These are phyloP conservation scores for Perilla frutescens DNA, from an alignment of 257 asterid species.

Conservation along the genomic window DNA sequence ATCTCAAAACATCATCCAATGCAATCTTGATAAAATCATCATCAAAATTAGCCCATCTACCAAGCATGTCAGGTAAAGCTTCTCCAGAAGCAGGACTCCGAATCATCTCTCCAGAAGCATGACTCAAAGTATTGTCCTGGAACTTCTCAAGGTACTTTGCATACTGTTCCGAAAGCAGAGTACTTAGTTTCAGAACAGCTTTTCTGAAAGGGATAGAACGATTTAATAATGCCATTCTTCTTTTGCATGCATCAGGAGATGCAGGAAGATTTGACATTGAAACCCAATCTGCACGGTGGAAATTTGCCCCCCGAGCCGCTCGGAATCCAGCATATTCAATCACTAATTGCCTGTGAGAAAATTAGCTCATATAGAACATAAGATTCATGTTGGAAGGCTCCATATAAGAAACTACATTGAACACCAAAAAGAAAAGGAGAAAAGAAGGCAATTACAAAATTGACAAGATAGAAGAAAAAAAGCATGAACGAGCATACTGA, in stretches of 20 bases:
- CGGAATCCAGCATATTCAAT: constrained; percentile 77
- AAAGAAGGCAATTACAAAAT: background rate
- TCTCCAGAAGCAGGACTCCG: constrained; percentile 42
- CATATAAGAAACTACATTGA: constrained; percentile 31
- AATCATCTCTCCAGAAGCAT: constrained; percentile 41
- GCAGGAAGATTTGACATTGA: constrained; percentile 85
- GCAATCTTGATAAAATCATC: constrained; percentile 62
- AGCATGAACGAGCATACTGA: constrained; percentile 25
- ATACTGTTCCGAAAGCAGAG: constrained; percentile 69
- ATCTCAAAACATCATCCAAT: constrained; percentile 66
- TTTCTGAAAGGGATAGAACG: constrained; percentile 56
- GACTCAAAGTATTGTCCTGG: constrained; percentile 53
- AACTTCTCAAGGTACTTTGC: constrained; percentile 58
- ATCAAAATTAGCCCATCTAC: constrained; percentile 81
- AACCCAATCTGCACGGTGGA: constrained; percentile 76
- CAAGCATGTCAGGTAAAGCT: constrained; percentile 40
- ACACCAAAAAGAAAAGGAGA: background rate
- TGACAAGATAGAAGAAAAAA: constrained; percentile 23
- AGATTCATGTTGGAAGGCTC: constrained; percentile 22
- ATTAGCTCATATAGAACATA: constrained; percentile 36
- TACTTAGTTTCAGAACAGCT: constrained; percentile 75
- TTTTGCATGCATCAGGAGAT: constrained; percentile 73
- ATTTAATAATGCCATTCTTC: constrained; percentile 84
- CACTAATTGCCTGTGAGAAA: constrained; percentile 70
- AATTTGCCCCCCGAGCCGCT: constrained; percentile 83